Evolutionary conservation across 2,329 filamentous ascomycete genomes (phyloP).

Genomic region (Volutella citrinella): DNA sequence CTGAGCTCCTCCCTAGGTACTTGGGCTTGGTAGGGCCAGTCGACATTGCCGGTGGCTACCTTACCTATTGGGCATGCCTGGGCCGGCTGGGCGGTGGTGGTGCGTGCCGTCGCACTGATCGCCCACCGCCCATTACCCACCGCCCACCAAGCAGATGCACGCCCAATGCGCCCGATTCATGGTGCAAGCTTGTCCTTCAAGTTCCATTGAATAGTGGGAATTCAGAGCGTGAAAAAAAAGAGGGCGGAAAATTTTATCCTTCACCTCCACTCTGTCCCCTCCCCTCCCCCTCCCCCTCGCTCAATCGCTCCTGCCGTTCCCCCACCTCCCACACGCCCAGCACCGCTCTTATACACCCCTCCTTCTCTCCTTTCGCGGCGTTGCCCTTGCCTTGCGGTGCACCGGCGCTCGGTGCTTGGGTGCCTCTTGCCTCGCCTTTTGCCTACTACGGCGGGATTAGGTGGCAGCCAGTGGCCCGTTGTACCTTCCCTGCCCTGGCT

Average conservation of each 20-base stretch:
- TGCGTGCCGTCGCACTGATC: slow-evolving; percentile 23
- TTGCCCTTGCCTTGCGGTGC: slow-evolving; percentile 11
- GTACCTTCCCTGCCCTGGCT: slow-evolving; percentile 17
- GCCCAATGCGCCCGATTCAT: slow-evolving; percentile 11
- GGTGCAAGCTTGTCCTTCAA: slow-evolving; percentile 13
- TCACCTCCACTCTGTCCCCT: slow-evolving; percentile 17
- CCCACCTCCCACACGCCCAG: slow-evolving; percentile 22
- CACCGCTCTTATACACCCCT: slow-evolving; percentile 17
- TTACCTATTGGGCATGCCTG: no score
- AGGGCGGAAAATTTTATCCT: slow-evolving; percentile 18
- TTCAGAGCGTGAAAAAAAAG: slow-evolving; percentile 10
- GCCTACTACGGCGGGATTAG: no score
- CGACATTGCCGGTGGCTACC: no score
- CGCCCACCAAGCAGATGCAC: slow-evolving; percentile 15
- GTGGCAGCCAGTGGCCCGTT: slow-evolving; percentile 15
- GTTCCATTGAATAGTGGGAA: slow-evolving; percentile 6
- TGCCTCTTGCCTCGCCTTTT: slow-evolving; percentile 12
- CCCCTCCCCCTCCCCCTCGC: slow-evolving; percentile 20
- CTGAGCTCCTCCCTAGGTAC: no score
- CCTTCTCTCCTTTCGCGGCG: slow-evolving; percentile 17
- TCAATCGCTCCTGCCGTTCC: slow-evolving; percentile 23
- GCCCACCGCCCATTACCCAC: slow-evolving; percentile 16
- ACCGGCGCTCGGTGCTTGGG: no score
- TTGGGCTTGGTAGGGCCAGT: no score
- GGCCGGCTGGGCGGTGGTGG: slow-evolving; percentile 7